Conservation (phyloP, 169 alveolate species). For the Ichthyophthirius multifiliis region DNA sequence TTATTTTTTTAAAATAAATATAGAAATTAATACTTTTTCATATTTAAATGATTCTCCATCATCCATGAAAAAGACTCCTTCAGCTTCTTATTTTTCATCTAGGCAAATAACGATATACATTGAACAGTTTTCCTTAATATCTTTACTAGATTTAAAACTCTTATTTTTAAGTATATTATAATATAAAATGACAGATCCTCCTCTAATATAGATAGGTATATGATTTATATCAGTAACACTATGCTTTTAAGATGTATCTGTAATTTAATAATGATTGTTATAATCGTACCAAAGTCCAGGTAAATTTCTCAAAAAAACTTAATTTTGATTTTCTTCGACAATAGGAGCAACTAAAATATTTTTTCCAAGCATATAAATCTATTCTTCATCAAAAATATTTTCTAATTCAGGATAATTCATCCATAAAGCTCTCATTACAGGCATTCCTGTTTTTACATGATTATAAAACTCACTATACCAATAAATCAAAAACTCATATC, state of each 20-base stretch:
- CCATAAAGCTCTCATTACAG: conserved; percentile 66
- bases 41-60: conserved; percentile 51
- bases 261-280: neutral
- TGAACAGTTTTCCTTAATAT: conserved; percentile 23
- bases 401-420: conserved; percentile 13
- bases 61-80: conserved; percentile 66
- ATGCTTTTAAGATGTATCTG: neutral
- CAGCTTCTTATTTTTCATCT: conserved; percentile 50
- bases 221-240: neutral
- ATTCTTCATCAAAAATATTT: conserved; percentile 17
- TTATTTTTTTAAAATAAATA: neutral
- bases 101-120: conserved; percentile 40
- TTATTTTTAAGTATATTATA: conserved; percentile 20
- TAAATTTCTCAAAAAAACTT: neutral
- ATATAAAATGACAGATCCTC: conserved; percentile 41
- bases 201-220: conserved; percentile 46
- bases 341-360: conserved; percentile 31
- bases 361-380: conserved; percentile 42
- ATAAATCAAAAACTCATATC: conserved; percentile 65
- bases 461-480: conserved; percentile 55
- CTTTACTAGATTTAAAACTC: conserved; percentile 29
- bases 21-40: neutral
- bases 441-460: conserved; percentile 40
- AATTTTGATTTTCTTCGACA: neutral
- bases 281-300: conserved; percentile 30